Conservation (phyloP, 106 monocot species). For the Apostasia ramifera region DNA sequence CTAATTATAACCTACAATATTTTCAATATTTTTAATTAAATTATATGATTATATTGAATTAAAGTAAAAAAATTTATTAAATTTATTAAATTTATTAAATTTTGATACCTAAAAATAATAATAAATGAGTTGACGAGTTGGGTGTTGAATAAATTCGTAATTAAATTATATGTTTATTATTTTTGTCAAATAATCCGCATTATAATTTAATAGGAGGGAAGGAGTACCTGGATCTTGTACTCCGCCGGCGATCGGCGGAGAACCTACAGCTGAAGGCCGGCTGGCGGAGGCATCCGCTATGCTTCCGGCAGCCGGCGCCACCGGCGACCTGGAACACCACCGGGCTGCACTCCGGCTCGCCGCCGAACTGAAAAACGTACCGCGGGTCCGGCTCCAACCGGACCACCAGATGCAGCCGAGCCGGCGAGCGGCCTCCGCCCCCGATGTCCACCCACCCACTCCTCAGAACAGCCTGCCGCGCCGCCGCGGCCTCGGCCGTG, state of each 20-base stretch:
- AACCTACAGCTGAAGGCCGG: conserved; percentile 80
- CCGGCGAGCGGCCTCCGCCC: not conserved
- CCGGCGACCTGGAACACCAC: conserved; percentile 67
- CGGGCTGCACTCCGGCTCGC: conserved; percentile 89
- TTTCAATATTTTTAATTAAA: too few relatives aligned
- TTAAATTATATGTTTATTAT: too few relatives aligned
- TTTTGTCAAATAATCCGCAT: too few relatives aligned
- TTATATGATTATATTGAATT: too few relatives aligned
- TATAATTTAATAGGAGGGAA: too few relatives aligned
- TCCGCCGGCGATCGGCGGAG: conserved; percentile 38
- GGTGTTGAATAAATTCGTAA: too few relatives aligned
- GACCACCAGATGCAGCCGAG: conserved; percentile 56
- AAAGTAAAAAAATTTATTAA: too few relatives aligned
- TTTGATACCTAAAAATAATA: too few relatives aligned
- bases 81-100: too few relatives aligned
- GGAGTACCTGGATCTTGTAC: conserved; percentile 33
- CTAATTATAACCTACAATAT: too few relatives aligned
- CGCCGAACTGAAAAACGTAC: conserved; percentile 79
- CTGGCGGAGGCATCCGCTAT: conserved; percentile 30
- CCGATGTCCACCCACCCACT: conserved; percentile 56
- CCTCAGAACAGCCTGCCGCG: conserved; percentile 25
- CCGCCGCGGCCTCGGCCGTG: conserved; percentile 11
- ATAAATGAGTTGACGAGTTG: too few relatives aligned
- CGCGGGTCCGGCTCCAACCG: conserved; percentile 78
- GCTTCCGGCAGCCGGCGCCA: conserved; percentile 2